Evolutionary conservation across 108 stramenopile species (phyloP).

Genomic region (Pseudonitzschia delicatissima): DNA sequence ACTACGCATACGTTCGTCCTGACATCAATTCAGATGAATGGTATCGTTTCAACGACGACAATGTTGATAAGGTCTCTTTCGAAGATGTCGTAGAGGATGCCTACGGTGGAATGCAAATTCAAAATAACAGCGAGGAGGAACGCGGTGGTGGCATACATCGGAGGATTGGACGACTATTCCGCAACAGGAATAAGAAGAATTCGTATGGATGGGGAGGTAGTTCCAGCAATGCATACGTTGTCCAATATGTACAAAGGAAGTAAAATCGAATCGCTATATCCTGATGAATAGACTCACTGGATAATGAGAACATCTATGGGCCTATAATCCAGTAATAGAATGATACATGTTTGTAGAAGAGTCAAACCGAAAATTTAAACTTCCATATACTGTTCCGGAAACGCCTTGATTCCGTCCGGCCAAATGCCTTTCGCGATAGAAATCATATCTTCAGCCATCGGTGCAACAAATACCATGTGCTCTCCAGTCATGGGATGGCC

Average conservation of each 20-base stretch:
- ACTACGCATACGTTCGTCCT: slow-evolving; percentile 77
- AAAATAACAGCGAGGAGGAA: slow-evolving; percentile 2
- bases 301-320: not conserved
- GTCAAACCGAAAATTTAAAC: not conserved
- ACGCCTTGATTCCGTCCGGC: slow-evolving; percentile 47
- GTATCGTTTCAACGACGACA: slow-evolving; percentile 83
- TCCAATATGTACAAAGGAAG: slow-evolving; percentile 72
- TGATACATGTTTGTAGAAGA: not conserved
- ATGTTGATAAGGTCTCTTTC: slow-evolving; percentile 53
- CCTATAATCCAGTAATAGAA: not conserved
- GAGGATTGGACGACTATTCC: slow-evolving; percentile 22
- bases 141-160: slow-evolving; percentile 1
- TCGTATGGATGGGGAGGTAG: slow-evolving; percentile 72
- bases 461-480: slow-evolving; percentile 73
- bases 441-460: slow-evolving; percentile 83
- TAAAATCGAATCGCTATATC: slow-evolving; percentile 57
- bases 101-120: slow-evolving; percentile 28
- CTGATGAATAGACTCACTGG: not conserved
- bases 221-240: slow-evolving; percentile 73
- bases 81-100: slow-evolving; percentile 65
- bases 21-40: slow-evolving; percentile 54
- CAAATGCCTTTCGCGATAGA: slow-evolving; percentile 65
- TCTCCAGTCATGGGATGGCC: slow-evolving; percentile 89
- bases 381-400: slow-evolving; percentile 14
- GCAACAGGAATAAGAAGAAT: slow-evolving; percentile 4